Percentiles rank a stretch among this genome's conserved stretches.
These are phyloP conservation scores for Globisporangium radiosum DNA, from an alignment of 352 stramenopile genomes.

Conservation along the genomic window DNA sequence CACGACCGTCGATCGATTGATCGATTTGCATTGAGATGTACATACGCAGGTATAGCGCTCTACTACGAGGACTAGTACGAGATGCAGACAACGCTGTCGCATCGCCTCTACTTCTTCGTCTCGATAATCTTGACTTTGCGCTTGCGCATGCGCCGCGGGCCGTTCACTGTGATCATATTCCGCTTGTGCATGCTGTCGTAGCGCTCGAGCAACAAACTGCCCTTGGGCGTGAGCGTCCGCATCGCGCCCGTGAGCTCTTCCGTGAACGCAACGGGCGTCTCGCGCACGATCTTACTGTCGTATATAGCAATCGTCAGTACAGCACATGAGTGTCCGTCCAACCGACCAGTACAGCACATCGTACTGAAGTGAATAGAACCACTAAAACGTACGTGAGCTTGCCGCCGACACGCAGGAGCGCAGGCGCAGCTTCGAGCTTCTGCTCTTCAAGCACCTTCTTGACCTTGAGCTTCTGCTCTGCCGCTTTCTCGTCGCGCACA, in stretches of 20 bases:
- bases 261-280: slow-evolving; percentile 64
- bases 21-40: too few species aligned
- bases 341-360: too few species aligned
- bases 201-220: slow-evolving; percentile 68
- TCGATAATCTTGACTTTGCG: slow-evolving; percentile 78
- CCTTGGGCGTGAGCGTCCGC: slow-evolving; percentile 74
- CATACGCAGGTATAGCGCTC: too few species aligned
- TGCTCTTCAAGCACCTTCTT: slow-evolving; percentile 74
- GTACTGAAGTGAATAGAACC: too few species aligned
- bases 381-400: slow-evolving; percentile 57
- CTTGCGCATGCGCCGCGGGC: slow-evolving; percentile 56
- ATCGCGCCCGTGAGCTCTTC: slow-evolving; percentile 80
- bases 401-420: slow-evolving; percentile 54
- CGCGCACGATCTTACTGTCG: slow-evolving; percentile 62
- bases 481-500: slow-evolving; percentile 58
- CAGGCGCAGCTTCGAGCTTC: slow-evolving; percentile 68
- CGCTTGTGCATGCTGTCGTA: slow-evolving; percentile 86
- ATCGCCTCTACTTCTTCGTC: slow-evolving; percentile 51
- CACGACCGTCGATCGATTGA: too few species aligned
- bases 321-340: too few species aligned
- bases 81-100: too few species aligned
- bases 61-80: neutral
- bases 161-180: slow-evolving; percentile 77
- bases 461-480: slow-evolving; percentile 57
- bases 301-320: too few species aligned